Base-by-base conservation (phyloP, 1,139 yeast species). In the Insectozyma bohioensis region DNA sequence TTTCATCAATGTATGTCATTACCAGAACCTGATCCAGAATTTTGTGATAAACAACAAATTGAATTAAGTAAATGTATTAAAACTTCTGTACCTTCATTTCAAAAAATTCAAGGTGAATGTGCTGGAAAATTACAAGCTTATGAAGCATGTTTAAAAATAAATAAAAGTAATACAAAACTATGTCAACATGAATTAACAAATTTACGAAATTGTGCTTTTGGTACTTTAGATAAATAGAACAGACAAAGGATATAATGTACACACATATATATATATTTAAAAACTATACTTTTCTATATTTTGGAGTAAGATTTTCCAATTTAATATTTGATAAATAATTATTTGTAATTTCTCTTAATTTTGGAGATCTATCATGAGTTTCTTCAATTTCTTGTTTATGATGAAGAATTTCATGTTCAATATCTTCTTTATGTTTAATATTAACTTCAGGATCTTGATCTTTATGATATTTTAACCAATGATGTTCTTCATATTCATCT, bases 401-500 rank as follows among this genome's bases (percentile, higher is more conserved):
- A 55, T 86, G 95, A 43, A 88, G 67, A 37, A 84, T 61, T 50
- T 88, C 97, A 56, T 88, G 97, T 52, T 86, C 95, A 13, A 85
- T 76, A 55, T 88, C 97, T 53, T 88, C 97, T 45, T 81, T 81
- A 55, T 88, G 97, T 36, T 85, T 84, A 29, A 77, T 64, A 47
- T 73, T 68, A 13, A 87, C 87, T 33, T 85, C 88, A 0, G 96
- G 96, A 54, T 88, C 97, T 37, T 72, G 63, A 41, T 85, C 78
- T 33, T 80, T 75, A 57, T 92, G 97, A 56, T 75, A 85, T 56
- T 87, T 68, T 42, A 80, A 77, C 97, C 97, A 92, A 57, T 92
- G 97, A 56, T 92, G 97, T 41, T 85, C 80, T 49, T 90, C 97
- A 52, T 88, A 90, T 54, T 90, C 97, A 45, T 78, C 75, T 58